Conservation (phyloP, 176 grass and related monocot genomes). For the Pharus latifolius region DNA sequence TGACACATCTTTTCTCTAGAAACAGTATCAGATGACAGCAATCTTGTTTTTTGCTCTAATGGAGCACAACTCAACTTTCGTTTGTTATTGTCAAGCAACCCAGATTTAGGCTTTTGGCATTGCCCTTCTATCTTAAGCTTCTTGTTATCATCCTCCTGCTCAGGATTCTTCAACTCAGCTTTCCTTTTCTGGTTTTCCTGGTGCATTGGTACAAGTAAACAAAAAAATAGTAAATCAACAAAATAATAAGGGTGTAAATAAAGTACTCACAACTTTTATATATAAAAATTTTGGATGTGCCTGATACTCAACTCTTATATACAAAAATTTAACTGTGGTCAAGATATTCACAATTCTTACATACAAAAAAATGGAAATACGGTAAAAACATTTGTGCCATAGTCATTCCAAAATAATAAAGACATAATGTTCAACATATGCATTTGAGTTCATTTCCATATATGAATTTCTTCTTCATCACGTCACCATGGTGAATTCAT, state of each 20-base stretch:
- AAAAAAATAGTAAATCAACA: background rate
- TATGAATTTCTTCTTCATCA: background rate
- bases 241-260: background rate
- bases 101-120: background rate
- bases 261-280: too few species aligned
- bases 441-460: background rate
- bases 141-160: conserved; percentile 12
- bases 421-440: background rate
- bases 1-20: background rate
- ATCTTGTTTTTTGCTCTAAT: background rate
- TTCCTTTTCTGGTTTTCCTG: conserved; percentile 20
- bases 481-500: background rate
- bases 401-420: too few species aligned
- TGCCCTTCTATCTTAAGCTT: conserved; percentile 19
- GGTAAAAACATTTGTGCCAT: too few species aligned
- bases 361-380: too few species aligned
- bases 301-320: too few species aligned
- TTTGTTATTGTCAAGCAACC: background rate
- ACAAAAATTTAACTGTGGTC: too few species aligned
- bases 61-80: background rate
- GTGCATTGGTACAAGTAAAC: background rate
- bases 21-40: background rate
- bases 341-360: too few species aligned
- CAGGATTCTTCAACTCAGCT: conserved; percentile 14
- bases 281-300: too few species aligned